Evolutionary conservation across 495 filamentous ascomycete genomes (phyloP).

Genomic region (Thermochaetoides thermophila): DNA sequence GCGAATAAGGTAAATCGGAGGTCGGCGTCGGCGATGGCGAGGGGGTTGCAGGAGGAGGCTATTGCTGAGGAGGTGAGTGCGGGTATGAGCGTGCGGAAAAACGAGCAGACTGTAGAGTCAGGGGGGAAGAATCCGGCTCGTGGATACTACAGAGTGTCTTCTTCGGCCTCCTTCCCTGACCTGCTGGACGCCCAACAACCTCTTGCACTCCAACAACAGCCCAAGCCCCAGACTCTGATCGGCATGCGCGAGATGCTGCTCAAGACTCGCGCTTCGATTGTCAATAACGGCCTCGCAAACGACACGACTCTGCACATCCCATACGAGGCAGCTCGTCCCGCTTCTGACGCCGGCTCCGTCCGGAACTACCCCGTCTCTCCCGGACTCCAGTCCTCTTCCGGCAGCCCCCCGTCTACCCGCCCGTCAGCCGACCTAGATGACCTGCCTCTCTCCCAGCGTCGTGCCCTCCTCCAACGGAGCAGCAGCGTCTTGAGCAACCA

Average conservation of each 20-base stretch:
- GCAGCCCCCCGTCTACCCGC: not conserved
- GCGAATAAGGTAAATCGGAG: no score
- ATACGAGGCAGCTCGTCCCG: constrained; percentile 13
- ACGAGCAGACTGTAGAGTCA: no score
- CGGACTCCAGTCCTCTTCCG: not conserved
- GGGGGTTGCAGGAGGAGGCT: no score
- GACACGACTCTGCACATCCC: constrained; percentile 8
- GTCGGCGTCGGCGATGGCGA: no score
- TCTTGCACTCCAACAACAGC: constrained; percentile 19
- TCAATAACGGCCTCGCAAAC: constrained; percentile 14
- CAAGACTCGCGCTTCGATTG: constrained; percentile 29
- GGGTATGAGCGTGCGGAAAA: no score
- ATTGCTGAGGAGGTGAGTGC: no score
- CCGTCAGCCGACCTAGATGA: constrained; percentile 43
- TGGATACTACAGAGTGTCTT: no score
- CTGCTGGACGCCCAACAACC: constrained; percentile 11
- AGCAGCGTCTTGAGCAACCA: constrained; percentile 17
- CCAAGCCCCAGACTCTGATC: constrained; percentile 40
- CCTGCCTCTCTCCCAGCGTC: constrained; percentile 59
- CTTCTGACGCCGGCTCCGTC: constrained; percentile 18
- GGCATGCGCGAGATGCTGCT: constrained; percentile 46
- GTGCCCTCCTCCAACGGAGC: constrained; percentile 30
- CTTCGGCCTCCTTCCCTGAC: constrained; percentile 4
- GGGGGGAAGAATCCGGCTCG: no score
- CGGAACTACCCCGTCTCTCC: constrained; percentile 17